Conservation (phyloP, 2,329 filamentous ascomycete genomes). For the Monilinia vaccinii-corymbosi region DNA sequence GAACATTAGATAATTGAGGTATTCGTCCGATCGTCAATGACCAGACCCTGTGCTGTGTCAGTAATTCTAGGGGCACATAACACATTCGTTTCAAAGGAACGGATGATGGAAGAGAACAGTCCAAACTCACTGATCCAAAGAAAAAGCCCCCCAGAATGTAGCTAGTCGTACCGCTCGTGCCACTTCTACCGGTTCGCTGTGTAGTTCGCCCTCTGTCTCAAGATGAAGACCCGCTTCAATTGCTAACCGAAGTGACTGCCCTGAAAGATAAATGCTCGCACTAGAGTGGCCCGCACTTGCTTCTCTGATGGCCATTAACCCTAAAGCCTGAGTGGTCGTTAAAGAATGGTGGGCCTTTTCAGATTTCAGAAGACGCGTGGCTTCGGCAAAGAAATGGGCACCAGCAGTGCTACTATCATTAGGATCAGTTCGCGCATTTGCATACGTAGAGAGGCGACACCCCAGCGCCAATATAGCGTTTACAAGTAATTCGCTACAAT, state of each 20-base stretch:
- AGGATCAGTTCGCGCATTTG: conserved; percentile 51
- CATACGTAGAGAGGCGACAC: conserved; percentile 59
- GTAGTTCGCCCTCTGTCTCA: conserved; percentile 12
- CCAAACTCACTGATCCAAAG: conserved; percentile 46
- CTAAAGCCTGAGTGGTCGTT: conserved; percentile 64
- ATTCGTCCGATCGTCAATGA: conserved; percentile 54
- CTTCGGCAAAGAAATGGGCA: conserved; percentile 67
- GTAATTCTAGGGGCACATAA: conserved; percentile 23
- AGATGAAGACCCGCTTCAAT: conserved; percentile 35
- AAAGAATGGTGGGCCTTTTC: conserved; percentile 48
- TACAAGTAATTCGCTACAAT: conserved; percentile 35
- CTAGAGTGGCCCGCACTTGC: conserved; percentile 62
- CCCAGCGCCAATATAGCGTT: conserved; percentile 40
- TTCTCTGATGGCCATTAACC: conserved; percentile 66
- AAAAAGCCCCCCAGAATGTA: conserved; percentile 39
- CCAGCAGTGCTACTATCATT: conserved; percentile 56
- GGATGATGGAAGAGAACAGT: conserved; percentile 38
- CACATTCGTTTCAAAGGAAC: neutral
- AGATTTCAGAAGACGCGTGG: conserved; percentile 47
- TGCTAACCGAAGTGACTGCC: conserved; percentile 61
- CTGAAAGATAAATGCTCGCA: conserved; percentile 62
- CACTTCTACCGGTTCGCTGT: conserved; percentile 20
- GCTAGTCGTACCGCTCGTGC: conserved; percentile 39
- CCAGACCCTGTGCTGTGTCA: conserved; percentile 44
- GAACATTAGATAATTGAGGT: conserved; percentile 49